Percentiles rank a stretch among this genome's conserved stretches.
phyloP scores from a whole-genome alignment of 139 green algal genomes.

The Asterochloris sp. region DNA sequence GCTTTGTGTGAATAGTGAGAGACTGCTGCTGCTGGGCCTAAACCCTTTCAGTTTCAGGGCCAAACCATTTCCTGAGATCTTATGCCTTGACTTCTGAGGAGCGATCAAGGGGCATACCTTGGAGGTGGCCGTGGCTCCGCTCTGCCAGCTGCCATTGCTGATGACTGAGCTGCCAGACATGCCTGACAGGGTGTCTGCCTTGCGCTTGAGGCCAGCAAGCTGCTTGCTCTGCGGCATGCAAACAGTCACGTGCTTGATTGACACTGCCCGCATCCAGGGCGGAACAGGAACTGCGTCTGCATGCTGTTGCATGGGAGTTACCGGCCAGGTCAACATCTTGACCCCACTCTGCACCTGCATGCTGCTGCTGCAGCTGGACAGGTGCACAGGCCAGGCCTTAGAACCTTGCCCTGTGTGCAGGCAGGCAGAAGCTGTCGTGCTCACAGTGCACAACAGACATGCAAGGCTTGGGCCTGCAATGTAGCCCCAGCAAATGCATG shows the following conservation, averaged over 20 bases:
- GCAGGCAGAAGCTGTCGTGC: neutral
- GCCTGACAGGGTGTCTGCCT: conserved; percentile 6
- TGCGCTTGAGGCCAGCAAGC: conserved; percentile 2
- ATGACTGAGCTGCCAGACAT: neutral
- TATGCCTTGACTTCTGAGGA: neutral
- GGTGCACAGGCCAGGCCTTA: neutral
- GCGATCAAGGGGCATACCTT: neutral
- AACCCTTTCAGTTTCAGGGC: neutral
- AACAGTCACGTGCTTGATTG: neutral
- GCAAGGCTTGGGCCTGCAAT: neutral
- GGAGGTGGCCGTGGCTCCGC: neutral
- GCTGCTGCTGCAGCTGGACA: neutral
- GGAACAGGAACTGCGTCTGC: neutral
- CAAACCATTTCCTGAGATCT: neutral
- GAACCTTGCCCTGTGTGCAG: too few relatives aligned
- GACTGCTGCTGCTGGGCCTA: neutral
- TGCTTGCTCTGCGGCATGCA: neutral
- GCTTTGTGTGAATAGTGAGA: neutral
- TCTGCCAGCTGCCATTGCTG: conserved; percentile 1
- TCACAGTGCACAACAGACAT: neutral
- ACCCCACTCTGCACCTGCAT: neutral
- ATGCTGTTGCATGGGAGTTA: neutral
- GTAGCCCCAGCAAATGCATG: neutral
- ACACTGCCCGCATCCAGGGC: neutral
- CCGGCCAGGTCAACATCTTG: neutral